These are phyloP conservation scores for Ascomycota sp. DNA, from an alignment of 2,329 filamentous ascomycete species.

Conservation along the genomic window DNA sequence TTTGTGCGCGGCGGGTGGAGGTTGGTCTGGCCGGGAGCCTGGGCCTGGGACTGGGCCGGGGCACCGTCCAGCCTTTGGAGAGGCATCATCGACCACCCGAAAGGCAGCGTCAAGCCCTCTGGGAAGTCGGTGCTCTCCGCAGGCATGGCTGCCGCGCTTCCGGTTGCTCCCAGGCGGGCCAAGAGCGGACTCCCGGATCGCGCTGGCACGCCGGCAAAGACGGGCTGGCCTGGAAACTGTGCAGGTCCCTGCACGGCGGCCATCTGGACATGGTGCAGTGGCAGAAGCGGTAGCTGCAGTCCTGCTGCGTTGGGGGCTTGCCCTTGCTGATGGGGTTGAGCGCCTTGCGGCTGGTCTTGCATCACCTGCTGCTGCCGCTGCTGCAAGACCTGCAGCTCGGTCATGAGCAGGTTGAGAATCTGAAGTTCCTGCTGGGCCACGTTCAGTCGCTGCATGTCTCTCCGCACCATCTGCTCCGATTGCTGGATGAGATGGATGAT, in stretches of 20 bases:
- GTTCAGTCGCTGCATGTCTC: constrained; percentile 43
- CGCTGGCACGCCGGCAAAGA: constrained; percentile 9
- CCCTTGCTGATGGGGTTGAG: constrained; percentile 2
- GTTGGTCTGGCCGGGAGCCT: constrained; percentile 4
- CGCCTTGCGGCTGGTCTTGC: constrained; percentile 9
- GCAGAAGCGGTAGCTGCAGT: constrained; percentile 2
- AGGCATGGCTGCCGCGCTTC: constrained; percentile 30
- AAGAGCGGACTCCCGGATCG: constrained; percentile 21
- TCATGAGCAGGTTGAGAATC: constrained; percentile 44
- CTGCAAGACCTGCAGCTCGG: constrained; percentile 47
- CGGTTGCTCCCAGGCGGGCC: constrained; percentile 24
- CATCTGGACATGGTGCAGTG: constrained; percentile 4
- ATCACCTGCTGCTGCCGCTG: constrained; percentile 22
- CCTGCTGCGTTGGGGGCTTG: constrained; percentile 2
- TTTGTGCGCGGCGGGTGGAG: constrained; percentile 1
- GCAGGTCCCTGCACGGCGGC: constrained; percentile 1
- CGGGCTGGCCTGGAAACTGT: constrained; percentile 5
- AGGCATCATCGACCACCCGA: constrained; percentile 44
- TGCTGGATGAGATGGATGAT: constrained; percentile 41
- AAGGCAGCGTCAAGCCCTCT: constrained; percentile 40
- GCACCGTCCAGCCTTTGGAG: constrained; percentile 32
- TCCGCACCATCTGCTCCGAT: constrained; percentile 47
- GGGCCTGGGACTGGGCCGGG: constrained; percentile 7
- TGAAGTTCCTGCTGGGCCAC: constrained; percentile 46
- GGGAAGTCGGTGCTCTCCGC: constrained; percentile 41